These are phyloP conservation scores for Hortiboletus flavorubellus DNA, from an alignment of 768 basidiomycete genomes.

Conservation along the genomic window DNA sequence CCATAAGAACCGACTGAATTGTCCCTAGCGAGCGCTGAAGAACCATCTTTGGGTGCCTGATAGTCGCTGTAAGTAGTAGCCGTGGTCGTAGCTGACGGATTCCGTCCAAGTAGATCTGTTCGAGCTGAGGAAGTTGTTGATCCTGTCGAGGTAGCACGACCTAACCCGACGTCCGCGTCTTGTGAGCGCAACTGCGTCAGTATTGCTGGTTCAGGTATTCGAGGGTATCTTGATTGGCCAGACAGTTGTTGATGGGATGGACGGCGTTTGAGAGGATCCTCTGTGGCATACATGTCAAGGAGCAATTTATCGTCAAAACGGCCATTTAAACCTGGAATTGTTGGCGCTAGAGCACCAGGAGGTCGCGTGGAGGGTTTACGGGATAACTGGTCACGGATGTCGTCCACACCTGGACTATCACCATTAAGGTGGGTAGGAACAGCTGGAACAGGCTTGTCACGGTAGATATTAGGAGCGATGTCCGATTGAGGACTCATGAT, in stretches of 20 bases:
- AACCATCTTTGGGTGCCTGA: slow-evolving; percentile 13
- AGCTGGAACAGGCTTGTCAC: slow-evolving; percentile 29
- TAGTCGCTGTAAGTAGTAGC: slow-evolving; percentile 23
- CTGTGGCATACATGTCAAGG: slow-evolving; percentile 24
- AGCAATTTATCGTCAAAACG: slow-evolving; percentile 24
- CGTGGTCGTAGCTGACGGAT: slow-evolving; percentile 25
- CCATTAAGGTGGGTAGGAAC: slow-evolving; percentile 20
- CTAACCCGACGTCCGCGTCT: slow-evolving; percentile 20
- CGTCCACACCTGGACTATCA: slow-evolving; percentile 9
- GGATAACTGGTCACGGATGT: slow-evolving; percentile 19
- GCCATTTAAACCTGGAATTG: slow-evolving; percentile 22
- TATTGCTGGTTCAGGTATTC: neutral
- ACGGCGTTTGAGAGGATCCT: slow-evolving; percentile 13
- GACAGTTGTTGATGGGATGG: slow-evolving; percentile 19
- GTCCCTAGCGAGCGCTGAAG: slow-evolving; percentile 14
- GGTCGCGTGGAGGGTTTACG: slow-evolving; percentile 27
- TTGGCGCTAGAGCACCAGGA: slow-evolving; percentile 27
- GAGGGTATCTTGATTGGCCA: slow-evolving; percentile 17
- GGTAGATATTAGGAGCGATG: slow-evolving; percentile 19
- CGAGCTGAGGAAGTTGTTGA: slow-evolving; percentile 29
- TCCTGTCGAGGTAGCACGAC: slow-evolving; percentile 27
- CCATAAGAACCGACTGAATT: slow-evolving; percentile 17
- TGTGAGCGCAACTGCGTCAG: slow-evolving; percentile 6
- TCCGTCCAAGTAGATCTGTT: slow-evolving; percentile 23
- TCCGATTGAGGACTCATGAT: slow-evolving; percentile 17